phyloP scores from a whole-genome alignment of 2,329 filamentous ascomycete species.

The Hymenoscyphus linearis region DNA sequence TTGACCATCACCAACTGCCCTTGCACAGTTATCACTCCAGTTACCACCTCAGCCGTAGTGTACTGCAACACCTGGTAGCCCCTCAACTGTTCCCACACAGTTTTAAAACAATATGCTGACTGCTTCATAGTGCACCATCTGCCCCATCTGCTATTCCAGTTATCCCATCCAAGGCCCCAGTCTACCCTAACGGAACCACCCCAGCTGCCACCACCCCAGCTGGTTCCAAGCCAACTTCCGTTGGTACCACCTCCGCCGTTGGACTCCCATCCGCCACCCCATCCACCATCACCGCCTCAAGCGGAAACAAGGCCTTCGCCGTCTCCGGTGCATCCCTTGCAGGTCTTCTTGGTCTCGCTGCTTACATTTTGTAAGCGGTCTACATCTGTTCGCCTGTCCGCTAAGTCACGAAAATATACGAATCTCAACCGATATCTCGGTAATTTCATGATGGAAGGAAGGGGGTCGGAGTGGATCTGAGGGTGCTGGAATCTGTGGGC shows the following conservation, averaged over 20 bases:
- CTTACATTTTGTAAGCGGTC: constrained; percentile 35
- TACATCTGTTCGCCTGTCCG: constrained; percentile 46
- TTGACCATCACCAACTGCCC: constrained; percentile 31
- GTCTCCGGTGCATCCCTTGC: constrained; percentile 55
- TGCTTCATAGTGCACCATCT: constrained; percentile 17
- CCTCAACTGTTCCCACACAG: constrained; percentile 21
- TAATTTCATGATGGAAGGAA: constrained; percentile 37
- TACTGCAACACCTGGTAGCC: constrained; percentile 49
- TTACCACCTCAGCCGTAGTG: constrained; percentile 24
- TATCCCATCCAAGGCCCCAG: constrained; percentile 9
- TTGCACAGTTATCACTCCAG: constrained; percentile 29
- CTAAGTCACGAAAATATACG: constrained; percentile 34
- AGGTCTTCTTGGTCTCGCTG: constrained; percentile 54
- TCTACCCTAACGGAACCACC: constrained; percentile 20
- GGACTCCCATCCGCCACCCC: constrained; percentile 29
- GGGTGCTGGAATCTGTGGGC: constrained; percentile 18
- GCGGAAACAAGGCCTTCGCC: constrained; percentile 51
- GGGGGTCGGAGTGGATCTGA: constrained; percentile 29
- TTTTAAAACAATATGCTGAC: constrained; percentile 16
- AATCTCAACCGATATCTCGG: constrained; percentile 35
- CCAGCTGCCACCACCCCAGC: constrained; percentile 22
- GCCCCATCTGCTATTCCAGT: constrained; percentile 7
- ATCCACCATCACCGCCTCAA: constrained; percentile 43
- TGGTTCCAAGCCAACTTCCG: constrained; percentile 18
- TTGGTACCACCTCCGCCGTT: constrained; percentile 20